These are phyloP conservation scores for Suillus luteus DNA, from an alignment of 768 basidiomycete species.

Conservation along the genomic window DNA sequence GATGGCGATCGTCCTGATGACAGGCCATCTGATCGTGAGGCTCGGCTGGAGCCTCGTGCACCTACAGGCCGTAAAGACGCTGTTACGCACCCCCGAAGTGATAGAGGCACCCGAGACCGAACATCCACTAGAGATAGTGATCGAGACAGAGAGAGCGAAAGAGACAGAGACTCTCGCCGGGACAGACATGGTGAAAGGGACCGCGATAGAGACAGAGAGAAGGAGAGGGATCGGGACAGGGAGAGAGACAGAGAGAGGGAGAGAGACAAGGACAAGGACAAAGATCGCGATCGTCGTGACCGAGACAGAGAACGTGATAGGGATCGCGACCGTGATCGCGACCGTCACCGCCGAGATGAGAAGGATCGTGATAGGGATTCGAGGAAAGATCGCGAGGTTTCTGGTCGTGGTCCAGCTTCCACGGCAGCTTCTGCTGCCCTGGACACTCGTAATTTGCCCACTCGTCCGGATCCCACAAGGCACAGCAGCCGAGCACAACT, in stretches of 20 bases:
- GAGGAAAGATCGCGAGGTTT: conserved; percentile 61
- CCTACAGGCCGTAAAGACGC: conserved; percentile 48
- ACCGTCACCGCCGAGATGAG: conserved; percentile 57
- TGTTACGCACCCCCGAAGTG: conserved; percentile 53
- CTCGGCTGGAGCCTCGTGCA: conserved; percentile 46
- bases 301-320: conserved; percentile 52
- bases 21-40: conserved; percentile 53
- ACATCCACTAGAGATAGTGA: conserved; percentile 34
- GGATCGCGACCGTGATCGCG: conserved; percentile 43
- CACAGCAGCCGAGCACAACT: conserved; percentile 48
- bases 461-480: conserved; percentile 59
- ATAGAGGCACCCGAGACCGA: conserved; percentile 49
- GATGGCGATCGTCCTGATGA: conserved; percentile 53
- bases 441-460: conserved; percentile 60
- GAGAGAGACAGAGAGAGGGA: conserved; percentile 46
- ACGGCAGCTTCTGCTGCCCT: conserved; percentile 30
- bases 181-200: conserved; percentile 50
- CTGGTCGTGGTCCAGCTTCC: conserved; percentile 36
- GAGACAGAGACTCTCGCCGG: conserved; percentile 50
- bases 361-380: conserved; percentile 66
- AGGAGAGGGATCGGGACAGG: conserved; percentile 49
- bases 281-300: conserved; percentile 40
- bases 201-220: conserved; percentile 46
- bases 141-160: conserved; percentile 46
- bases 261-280: conserved; percentile 40